phyloP scores from a whole-genome alignment of 2,329 filamentous ascomycete genomes.

The Dryadomyces sulphureus region DNA sequence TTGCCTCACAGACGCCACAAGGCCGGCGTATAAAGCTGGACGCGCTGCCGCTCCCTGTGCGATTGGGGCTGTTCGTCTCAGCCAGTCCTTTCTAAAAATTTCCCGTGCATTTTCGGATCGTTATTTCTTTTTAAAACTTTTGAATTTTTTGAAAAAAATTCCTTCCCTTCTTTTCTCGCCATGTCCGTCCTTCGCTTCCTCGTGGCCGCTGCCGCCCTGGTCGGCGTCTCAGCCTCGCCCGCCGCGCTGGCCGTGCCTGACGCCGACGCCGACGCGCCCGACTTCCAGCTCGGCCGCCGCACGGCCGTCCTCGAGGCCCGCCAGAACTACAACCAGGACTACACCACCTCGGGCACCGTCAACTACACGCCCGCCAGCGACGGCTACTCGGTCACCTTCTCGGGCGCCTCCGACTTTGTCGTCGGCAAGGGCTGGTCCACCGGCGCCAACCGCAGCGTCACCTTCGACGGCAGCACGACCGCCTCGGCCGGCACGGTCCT shows the following conservation, averaged over 20 bases:
- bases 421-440: slow-evolving; percentile 45
- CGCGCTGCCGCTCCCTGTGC: no score
- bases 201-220: slow-evolving; percentile 13
- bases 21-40: no score
- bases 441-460: slow-evolving; percentile 26
- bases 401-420: slow-evolving; percentile 34
- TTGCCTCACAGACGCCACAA: no score
- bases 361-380: slow-evolving; percentile 15
- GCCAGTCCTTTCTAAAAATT: no score
- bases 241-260: slow-evolving; percentile 9
- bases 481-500: slow-evolving; percentile 15
- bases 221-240: slow-evolving; percentile 6
- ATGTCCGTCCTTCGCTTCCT: slow-evolving; percentile 14
- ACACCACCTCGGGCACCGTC: slow-evolving; percentile 22
- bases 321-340: slow-evolving; percentile 26
- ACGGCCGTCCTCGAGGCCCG: slow-evolving; percentile 14
- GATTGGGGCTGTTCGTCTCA: no score
- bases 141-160: no score
- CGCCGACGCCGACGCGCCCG: slow-evolving; percentile 12
- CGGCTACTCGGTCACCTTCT: slow-evolving; percentile 28
- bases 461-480: slow-evolving; percentile 14
- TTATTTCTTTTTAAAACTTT: no score
- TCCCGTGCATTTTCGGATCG: no score
- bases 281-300: slow-evolving; percentile 14
- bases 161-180: neutral